These are phyloP conservation scores for Cyberlindnera samutprakarnensis DNA, from an alignment of 805 yeast species.

Conservation along the genomic window DNA sequence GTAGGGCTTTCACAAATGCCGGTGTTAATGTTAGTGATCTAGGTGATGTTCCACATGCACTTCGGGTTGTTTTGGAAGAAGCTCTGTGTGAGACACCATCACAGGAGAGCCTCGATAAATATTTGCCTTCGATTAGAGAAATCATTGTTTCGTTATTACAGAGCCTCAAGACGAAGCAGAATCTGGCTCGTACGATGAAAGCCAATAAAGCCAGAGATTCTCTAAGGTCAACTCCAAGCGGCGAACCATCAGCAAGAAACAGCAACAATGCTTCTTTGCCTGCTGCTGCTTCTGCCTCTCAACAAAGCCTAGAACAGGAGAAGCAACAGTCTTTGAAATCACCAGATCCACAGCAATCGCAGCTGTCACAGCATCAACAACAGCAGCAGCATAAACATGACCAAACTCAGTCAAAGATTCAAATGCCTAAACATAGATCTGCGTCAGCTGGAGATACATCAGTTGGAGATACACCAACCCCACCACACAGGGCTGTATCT, in stretches of 20 bases:
- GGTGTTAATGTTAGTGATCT: conserved; percentile 79
- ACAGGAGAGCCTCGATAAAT: conserved; percentile 71
- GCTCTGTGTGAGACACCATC: conserved; percentile 83
- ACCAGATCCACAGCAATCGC: too few relatives aligned
- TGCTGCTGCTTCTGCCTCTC: conserved; percentile 1
- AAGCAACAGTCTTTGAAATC: too few relatives aligned
- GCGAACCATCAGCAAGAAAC: conserved; percentile 6
- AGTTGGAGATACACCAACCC: not conserved
- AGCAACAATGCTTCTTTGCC: too few relatives aligned
- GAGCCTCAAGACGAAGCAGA: conserved; percentile 75
- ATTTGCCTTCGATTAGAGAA: conserved; percentile 77
- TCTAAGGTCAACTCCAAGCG: conserved; percentile 8
- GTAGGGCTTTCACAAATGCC: conserved; percentile 68
- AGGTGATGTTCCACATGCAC: conserved; percentile 82
- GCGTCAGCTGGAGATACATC: not conserved
- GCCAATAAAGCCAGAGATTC: conserved; percentile 21
- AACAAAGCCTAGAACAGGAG: conserved; percentile 2
- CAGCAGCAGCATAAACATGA: too few relatives aligned
- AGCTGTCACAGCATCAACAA: too few relatives aligned
- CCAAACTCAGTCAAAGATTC: too few relatives aligned
- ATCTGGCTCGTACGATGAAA: conserved; percentile 35
- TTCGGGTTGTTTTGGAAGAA: conserved; percentile 74
- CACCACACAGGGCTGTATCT: not conserved
- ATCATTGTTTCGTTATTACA: conserved; percentile 76
- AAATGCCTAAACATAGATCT: too few relatives aligned